Conservation (phyloP, 495 filamentous ascomycete species). For the Pseudevernia furfuracea region DNA sequence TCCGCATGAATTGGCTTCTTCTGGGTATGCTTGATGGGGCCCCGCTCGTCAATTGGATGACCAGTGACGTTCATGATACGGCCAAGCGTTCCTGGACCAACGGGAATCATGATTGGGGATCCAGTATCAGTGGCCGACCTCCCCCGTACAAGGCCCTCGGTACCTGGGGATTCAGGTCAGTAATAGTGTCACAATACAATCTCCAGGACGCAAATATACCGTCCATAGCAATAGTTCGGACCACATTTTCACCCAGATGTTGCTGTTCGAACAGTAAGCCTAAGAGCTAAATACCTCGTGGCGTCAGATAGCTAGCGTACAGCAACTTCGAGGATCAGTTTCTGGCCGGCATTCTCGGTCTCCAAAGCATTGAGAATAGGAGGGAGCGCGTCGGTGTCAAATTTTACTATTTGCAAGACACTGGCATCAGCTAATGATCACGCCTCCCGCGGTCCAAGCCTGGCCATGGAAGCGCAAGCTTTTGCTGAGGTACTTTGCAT, state of each 20-base stretch:
- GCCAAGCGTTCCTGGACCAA: slow-evolving; percentile 88
- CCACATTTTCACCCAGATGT: slow-evolving; percentile 99
- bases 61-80: slow-evolving; percentile 99
- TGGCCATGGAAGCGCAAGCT: slow-evolving; percentile 23
- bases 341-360: slow-evolving; percentile 85
- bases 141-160: slow-evolving; percentile 96
- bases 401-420: slow-evolving; percentile 59
- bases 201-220: slow-evolving; percentile 52
- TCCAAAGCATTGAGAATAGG: slow-evolving; percentile 95
- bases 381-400: slow-evolving; percentile 88
- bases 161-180: slow-evolving; percentile 53
- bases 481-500: slow-evolving; percentile 34
- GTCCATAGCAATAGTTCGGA: slow-evolving; percentile 99
- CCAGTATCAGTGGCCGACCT: slow-evolving; percentile 78
- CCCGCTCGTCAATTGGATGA: slow-evolving; percentile 99
- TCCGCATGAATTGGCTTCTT: slow-evolving; percentile 88
- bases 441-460: slow-evolving; percentile 27
- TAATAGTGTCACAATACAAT: not conserved
- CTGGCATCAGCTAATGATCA: slow-evolving; percentile 39
- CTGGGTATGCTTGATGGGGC: slow-evolving; percentile 89
- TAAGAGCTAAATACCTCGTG: not conserved
- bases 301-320: slow-evolving; percentile 50
- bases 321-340: slow-evolving; percentile 92
- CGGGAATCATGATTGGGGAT: slow-evolving; percentile 91
- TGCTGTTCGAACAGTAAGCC: slow-evolving; percentile 51